phyloP scores from a whole-genome alignment of 2,329 filamentous ascomycete genomes.

The Chalara sp. region DNA sequence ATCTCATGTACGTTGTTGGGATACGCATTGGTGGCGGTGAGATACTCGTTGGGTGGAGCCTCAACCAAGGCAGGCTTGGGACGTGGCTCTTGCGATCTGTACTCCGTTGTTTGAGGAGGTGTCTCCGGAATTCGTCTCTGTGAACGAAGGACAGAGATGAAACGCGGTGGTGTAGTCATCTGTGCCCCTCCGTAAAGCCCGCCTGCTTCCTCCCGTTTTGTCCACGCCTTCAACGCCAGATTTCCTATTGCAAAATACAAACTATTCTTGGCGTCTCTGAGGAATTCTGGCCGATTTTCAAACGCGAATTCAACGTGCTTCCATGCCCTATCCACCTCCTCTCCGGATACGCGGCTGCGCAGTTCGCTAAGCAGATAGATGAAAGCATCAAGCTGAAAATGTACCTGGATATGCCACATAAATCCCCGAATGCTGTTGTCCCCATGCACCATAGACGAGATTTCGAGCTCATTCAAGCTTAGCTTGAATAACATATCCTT shows the following conservation, averaged over 20 bases:
- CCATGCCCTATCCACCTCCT: conserved; percentile 26
- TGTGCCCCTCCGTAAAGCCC: conserved; percentile 4
- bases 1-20: no score
- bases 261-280: conserved; percentile 20
- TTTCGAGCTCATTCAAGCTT: conserved; percentile 30
- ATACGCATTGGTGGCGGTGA: background rate
- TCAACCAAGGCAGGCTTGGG: background rate
- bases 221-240: conserved; percentile 24
- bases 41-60: background rate
- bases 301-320: conserved; percentile 22
- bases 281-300: conserved; percentile 22
- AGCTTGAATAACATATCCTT: conserved; percentile 27
- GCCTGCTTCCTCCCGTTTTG: conserved; percentile 19
- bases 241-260: conserved; percentile 24
- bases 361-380: conserved; percentile 30
- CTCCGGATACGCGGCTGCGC: conserved; percentile 21
- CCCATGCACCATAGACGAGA: conserved; percentile 26
- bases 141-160: conserved; percentile 15
- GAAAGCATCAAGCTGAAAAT: conserved; percentile 30
- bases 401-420: conserved; percentile 28
- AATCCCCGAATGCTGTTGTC: conserved; percentile 23
- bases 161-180: conserved; percentile 10
- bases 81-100: background rate
- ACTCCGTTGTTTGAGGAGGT: background rate
- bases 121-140: conserved; percentile 16